Conservation (phyloP, 2,329 filamentous ascomycete species). For the Pseudogymnoascus sp. region DNA sequence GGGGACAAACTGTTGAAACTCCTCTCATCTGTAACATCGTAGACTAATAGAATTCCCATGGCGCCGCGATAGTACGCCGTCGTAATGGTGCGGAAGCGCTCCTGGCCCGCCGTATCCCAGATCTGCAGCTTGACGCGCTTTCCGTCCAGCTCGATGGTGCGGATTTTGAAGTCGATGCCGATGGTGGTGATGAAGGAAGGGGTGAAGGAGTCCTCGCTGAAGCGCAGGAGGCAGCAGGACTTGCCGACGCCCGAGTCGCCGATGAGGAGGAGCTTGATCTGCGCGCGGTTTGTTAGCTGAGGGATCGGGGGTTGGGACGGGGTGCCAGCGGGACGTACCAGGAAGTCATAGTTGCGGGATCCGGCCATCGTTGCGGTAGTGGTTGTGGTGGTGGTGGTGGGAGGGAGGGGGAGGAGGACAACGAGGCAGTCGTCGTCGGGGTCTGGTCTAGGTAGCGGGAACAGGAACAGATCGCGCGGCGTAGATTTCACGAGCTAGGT, state of each 20-base stretch:
- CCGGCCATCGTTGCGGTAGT: conserved; percentile 63
- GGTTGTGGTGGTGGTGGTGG: background rate
- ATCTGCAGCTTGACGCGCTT: conserved; percentile 99
- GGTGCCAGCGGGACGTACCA: conserved; percentile 52
- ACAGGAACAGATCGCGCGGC: conserved; percentile 3
- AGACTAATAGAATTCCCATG: conserved; percentile 96
- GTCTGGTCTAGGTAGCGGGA: conserved; percentile 6
- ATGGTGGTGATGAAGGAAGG: conserved; percentile 99
- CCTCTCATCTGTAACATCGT: conserved; percentile 99
- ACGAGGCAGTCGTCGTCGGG: conserved; percentile 2
- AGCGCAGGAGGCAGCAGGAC: conserved; percentile 95
- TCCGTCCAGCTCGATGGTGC: conserved; percentile 96
- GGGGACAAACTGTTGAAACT: conserved; percentile 78
- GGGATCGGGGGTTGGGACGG: conserved; percentile 18
- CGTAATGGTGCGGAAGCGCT: conserved; percentile 97
- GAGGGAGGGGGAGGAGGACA: background rate
- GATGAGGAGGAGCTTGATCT: conserved; percentile 97
- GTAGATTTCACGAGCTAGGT: conserved; percentile 2
- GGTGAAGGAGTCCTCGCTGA: conserved; percentile 98
- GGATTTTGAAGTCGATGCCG: conserved; percentile 99
- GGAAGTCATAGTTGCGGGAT: conserved; percentile 98
- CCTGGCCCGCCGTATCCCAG: conserved; percentile 97
- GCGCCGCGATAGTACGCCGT: conserved; percentile 97
- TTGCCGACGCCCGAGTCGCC: conserved; percentile 99
- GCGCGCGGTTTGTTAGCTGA: conserved; percentile 17